Base-by-base conservation (phyloP, 2,329 filamentous ascomycete species). In the Coniochaeta sp. region DNA sequence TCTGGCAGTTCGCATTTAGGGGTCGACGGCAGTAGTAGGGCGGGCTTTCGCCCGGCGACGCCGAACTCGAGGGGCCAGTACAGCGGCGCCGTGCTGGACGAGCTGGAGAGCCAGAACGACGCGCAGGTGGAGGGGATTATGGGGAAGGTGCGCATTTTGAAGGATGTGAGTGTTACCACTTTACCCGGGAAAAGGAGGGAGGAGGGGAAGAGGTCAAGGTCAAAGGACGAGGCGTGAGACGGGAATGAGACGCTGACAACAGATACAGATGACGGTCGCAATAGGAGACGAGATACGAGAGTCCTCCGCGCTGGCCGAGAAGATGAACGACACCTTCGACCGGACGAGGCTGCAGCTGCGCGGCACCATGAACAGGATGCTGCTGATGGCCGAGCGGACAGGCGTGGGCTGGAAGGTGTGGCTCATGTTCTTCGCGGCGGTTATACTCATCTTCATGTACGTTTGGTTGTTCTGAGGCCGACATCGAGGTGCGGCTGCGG, bases 351-450 rank as follows among this genome's bases (percentile, higher is more conserved):
- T 91, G 50, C 82, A 88, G 57, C 74, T 99, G 56, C 81, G 85
- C 42, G 91, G 92, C 51, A 97, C 95, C 16, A 97, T 99, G 94
- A 96, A 90, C 66, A 79, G 91, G 53, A 99, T 99, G 94, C 72
- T 97, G 58, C 67, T 92, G 51, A 99, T 99, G 94, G 94, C 94
- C 4, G 82, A 97, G 72, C 79, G 84, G 62, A 95, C 91, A 2
- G 94, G 94, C n/a, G 86, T 99, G 9, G 86, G 91, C 63, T 99
- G 94, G 94, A 92, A 82, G 70, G 87, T 91, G 52, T 99, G 94
- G 94, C 68, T 96, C 49, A 78, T 75, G 40, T 99, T 99, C 71
- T 96, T 99, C 67, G 77, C 83, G 6, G 87, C 85, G 31, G 89
- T 97, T 16, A 81, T 86, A 56, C 65, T 92, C 51, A 68, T 97